Base-by-base conservation (phyloP, 768 basidiomycete species). In the Cantharellus anzutake region DNA sequence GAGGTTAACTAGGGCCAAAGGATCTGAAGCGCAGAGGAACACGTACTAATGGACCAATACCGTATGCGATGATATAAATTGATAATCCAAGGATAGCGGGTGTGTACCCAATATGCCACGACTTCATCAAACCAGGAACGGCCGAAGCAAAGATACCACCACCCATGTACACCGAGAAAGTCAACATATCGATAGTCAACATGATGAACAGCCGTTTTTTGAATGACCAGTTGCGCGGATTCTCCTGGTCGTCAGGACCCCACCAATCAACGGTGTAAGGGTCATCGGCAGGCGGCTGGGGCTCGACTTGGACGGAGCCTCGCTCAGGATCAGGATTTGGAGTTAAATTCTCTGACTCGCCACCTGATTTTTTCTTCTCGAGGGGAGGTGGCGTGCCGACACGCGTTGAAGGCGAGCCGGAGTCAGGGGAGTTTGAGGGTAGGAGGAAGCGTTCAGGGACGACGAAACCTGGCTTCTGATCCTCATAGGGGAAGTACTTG, bases 51-150 rank as follows among this genome's bases (percentile, higher is more conserved):
- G 68, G 68, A 0, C 68, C 70, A 14, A 71, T 62, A 5, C 69
- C 72, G 64, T 73, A 72, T 2, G 66, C 70, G 3, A 63, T 58
- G 29, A 73, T 70, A 62, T 70, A 72, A 11, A 72, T 65, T 0
- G 70, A 67, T 2, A 73, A 57, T 34, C 68, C 70, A 7, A 70
- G 61, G 0, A 65, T 70, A 2, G n/a, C n/a, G n/a, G n/a, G n/a
- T n/a, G n/a, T n/a, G n/a, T n/a, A n/a, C n/a, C 66, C 69, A 4
- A 57, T 42, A 0, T 59, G 59, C n/a, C n/a, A n/a, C n/a, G n/a
- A n/a, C 35, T 55, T 37, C 52, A 55, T 55, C 14, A 68, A 3
- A 41, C 60, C 64, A 0, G 64, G 61, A 7, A 55, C 60, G 4
- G 58, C 61, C 2, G 63, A 35, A 1, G 66, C 51, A 52, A 64